A percentile compares a stretch with the other conserved stretches of the same genome.
Evolutionary conservation across 805 yeast genomes (phyloP).

Genomic region (Komagataella populi): DNA sequence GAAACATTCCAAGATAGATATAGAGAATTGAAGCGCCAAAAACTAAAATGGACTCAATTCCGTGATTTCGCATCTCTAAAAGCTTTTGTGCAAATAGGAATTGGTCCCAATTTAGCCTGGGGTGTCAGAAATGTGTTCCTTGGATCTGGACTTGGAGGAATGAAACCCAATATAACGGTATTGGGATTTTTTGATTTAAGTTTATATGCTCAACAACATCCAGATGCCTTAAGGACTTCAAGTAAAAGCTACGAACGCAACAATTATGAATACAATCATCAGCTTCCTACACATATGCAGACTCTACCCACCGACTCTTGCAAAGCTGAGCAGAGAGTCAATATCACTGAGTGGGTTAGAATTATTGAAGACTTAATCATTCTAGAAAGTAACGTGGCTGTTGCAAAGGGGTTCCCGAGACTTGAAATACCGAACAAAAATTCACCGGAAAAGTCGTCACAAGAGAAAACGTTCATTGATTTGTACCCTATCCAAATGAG

Average conservation of each 20-base stretch:
- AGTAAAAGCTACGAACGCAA: constrained; percentile 3
- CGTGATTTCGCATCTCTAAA: constrained; percentile 70
- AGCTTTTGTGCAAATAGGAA: constrained; percentile 87
- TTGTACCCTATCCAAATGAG: constrained; percentile 96
- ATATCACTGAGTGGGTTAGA: constrained; percentile 80
- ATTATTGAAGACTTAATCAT: constrained; percentile 80
- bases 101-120: constrained; percentile 85
- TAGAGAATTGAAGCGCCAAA: constrained; percentile 59
- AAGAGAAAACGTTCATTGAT: constrained; percentile 51
- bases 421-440: constrained; percentile 46
- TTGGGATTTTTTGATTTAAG: constrained; percentile 72
- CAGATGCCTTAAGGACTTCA: constrained; percentile 2
- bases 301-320: constrained; percentile 51
- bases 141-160: constrained; percentile 96
- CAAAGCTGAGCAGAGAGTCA: constrained; percentile 54
- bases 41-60: constrained; percentile 70
- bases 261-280: constrained; percentile 9
- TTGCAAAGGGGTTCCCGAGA: constrained; percentile 75
- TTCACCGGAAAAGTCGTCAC: constrained; percentile 15
- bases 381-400: constrained; percentile 84
- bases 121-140: constrained; percentile 85
- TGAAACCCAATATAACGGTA: constrained; percentile 93
- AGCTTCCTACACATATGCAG: constrained; percentile 10
- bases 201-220: constrained; percentile 3
- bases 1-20: constrained; percentile 48